A percentile compares a stretch with the other conserved stretches of the same genome.
These are phyloP conservation scores for Metarhizium album DNA, from an alignment of 2,329 filamentous ascomycete species.

Conservation along the genomic window DNA sequence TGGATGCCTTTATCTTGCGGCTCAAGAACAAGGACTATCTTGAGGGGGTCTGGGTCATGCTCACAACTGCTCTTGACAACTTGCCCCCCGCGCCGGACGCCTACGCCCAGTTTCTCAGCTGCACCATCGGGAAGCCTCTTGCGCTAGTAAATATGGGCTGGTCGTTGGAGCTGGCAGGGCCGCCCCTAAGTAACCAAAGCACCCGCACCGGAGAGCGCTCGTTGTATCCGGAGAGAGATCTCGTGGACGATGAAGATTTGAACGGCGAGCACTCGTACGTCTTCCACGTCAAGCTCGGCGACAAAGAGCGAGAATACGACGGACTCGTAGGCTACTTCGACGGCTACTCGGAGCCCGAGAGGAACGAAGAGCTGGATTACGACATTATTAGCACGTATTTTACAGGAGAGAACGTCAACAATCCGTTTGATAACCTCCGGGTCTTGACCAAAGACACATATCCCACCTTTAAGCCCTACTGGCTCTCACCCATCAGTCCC, in stretches of 20 bases:
- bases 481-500: conserved; percentile 8
- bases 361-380: conserved; percentile 11
- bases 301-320: conserved; percentile 21
- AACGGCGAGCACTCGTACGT: conserved; percentile 14
- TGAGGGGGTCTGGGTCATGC: conserved; percentile 23
- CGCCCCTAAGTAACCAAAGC: conserved; percentile 11
- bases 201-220: conserved; percentile 4
- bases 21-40: conserved; percentile 18
- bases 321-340: conserved; percentile 30
- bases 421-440: conserved; percentile 5
- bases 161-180: conserved; percentile 23
- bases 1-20: conserved; percentile 18
- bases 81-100: conserved; percentile 19
- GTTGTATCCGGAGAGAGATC: background rate
- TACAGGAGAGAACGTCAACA: background rate
- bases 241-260: background rate
- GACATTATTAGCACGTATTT: conserved; percentile 18
- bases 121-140: conserved; percentile 29
- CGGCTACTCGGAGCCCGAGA: conserved; percentile 1
- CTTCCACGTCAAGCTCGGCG: conserved; percentile 27
- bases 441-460: conserved; percentile 10
- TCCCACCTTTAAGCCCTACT: conserved; percentile 17
- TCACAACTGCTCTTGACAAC: conserved; percentile 18
- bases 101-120: conserved; percentile 25
- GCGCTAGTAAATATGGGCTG: conserved; percentile 29